phyloP scores from a whole-genome alignment of 164 flowering plant genomes.

The Chimonanthus salicifolius region DNA sequence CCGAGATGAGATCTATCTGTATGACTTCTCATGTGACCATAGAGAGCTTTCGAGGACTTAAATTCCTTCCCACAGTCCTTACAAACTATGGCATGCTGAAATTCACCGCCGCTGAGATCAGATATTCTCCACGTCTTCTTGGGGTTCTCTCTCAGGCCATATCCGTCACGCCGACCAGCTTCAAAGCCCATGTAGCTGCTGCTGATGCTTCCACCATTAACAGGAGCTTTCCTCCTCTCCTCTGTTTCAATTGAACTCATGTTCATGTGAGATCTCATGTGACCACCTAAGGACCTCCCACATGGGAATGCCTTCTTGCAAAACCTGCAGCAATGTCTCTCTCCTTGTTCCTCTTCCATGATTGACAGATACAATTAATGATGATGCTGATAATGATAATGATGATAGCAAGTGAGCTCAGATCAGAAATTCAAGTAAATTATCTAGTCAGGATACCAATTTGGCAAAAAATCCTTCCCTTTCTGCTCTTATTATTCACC shows the following conservation, averaged over 20 bases:
- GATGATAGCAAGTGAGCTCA: conserved; percentile 1
- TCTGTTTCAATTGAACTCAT: conserved; percentile 29
- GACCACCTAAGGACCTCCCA: conserved; percentile 93
- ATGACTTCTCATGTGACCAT: conserved; percentile 86
- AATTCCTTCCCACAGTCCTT: conserved; percentile 81
- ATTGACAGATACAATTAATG: conserved; percentile 1
- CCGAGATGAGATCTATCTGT: conserved; percentile 29
- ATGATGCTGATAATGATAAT: background rate
- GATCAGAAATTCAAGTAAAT: conserved; percentile 12
- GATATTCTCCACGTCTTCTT: conserved; percentile 59
- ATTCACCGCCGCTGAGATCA: conserved; percentile 22
- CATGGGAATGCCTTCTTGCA: conserved; percentile 65
- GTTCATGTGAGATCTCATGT: conserved; percentile 85
- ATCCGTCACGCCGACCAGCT: conserved; percentile 1
- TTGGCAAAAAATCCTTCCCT: background rate
- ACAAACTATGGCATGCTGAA: conserved; percentile 34
- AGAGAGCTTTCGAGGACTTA: conserved; percentile 66
- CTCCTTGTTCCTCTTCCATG: conserved; percentile 38
- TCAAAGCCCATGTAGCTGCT: conserved; percentile 2
- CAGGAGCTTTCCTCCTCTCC: conserved; percentile 19
- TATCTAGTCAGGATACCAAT: background rate
- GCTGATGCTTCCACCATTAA: conserved; percentile 12
- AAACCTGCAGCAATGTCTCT: conserved; percentile 62
- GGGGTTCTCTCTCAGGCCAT: conserved; percentile 31
- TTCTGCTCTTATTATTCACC: background rate